phyloP scores from a whole-genome alignment of 192 early-diverging fungal species.

The Rhizophlyctis rosea region DNA sequence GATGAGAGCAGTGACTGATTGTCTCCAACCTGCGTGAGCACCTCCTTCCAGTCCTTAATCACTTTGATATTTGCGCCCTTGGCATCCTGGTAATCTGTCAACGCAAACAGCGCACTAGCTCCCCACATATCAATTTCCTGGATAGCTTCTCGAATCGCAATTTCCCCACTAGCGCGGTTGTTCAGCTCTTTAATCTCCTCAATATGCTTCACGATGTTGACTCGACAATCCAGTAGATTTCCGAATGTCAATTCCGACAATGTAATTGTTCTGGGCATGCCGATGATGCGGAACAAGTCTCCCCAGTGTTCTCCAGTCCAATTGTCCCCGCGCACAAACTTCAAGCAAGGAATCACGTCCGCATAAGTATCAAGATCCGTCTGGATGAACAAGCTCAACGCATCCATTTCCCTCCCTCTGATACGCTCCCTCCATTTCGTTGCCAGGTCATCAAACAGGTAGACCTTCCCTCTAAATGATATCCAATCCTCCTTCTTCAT shows the following conservation, averaged over 20 bases:
- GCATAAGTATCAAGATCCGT: constrained; percentile 41
- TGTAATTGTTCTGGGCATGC: constrained; percentile 33
- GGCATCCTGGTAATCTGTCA: constrained; percentile 50
- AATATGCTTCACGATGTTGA: constrained; percentile 33
- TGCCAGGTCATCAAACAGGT: constrained; percentile 47
- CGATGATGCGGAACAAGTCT: constrained; percentile 47
- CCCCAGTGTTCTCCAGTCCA: constrained; percentile 62
- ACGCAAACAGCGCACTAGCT: constrained; percentile 43
- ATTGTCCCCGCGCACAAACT: constrained; percentile 53
- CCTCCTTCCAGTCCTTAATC: constrained; percentile 61
- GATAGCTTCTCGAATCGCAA: constrained; percentile 55
- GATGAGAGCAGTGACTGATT: constrained; percentile 56
- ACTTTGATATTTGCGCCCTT: constrained; percentile 41
- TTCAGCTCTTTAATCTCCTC: constrained; percentile 55
- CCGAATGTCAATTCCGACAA: constrained; percentile 48
- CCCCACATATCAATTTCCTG: constrained; percentile 61
- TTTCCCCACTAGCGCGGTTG: constrained; percentile 53
- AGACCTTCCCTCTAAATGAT: constrained; percentile 39
- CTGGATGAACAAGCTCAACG: constrained; percentile 35
- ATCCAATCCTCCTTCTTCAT: constrained; percentile 54
- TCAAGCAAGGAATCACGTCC: constrained; percentile 37
- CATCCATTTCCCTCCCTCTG: constrained; percentile 26
- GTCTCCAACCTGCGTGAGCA: constrained; percentile 56
- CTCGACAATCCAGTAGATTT: constrained; percentile 35
- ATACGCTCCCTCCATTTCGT: constrained; percentile 41